Evolutionary conservation across 805 yeast species (phyloP), one percentile per base, ranked within the genome.

Genomic region (Pichia rugopelliculosa): DNA sequence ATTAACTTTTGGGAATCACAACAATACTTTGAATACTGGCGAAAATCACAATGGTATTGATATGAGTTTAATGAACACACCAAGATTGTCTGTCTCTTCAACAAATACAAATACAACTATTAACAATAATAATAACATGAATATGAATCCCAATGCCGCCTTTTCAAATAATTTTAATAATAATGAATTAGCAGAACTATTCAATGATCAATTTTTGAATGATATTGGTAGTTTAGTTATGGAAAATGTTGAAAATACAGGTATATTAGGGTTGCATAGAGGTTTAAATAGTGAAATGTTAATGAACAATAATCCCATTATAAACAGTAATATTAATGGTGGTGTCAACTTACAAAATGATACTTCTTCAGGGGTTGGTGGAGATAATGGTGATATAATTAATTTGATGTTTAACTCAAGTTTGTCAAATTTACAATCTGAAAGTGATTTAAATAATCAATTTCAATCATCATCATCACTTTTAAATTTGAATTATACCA

Each of bases 121-220:
- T 30, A 15, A 30, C 10, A 27, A 27, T 13, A 34, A 34, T 34
- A 34, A 34, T 37, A 23, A 18, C 17, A 46, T 22, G 15, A 24
- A 39, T 12, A 4, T 18, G 1, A 8, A 15, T 37, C 21, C 15
- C 11, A 49, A 45, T 18, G 4, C 44, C 6, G 51, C 37, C 7
- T 15, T 30, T 30, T n/a, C 10, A 15, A 15, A 30, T n/a, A 30
- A 30, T n/a, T 30, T 30, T 8, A 30, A 30, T 30, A 30, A 30
- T 8, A 46, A 48, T 49, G 51, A 48, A 18, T 47, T 60, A 36
- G 53, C 61, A 26, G 70, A 65, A 34, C 39, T 66, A 22, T 62
- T 64, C 41, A 67, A 64, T 50, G 68, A 65, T 44, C 50, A 57
- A 37, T 65, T 66, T 53, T 55, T 66, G 33, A 59, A 53, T 47